Conservation (phyloP, 2,329 filamentous ascomycete species). For the Colletotrichum coccodes region DNA sequence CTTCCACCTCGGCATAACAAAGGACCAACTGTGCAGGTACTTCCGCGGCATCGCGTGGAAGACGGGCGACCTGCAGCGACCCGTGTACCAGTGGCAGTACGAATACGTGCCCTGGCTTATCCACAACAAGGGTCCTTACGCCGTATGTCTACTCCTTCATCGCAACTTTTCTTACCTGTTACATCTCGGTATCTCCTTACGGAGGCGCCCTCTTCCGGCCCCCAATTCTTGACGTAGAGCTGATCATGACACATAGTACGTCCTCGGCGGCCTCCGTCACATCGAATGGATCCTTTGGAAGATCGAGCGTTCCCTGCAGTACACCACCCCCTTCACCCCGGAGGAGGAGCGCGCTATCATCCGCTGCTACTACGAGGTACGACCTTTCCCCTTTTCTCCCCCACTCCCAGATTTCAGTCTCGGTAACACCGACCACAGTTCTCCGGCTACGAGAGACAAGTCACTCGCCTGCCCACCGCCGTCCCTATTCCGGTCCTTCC, state of each 20-base stretch:
- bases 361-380: conserved; percentile 20
- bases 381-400: background rate
- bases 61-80: conserved; percentile 8
- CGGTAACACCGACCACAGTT: conserved; percentile 4
- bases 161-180: background rate
- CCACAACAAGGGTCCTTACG: conserved; percentile 28
- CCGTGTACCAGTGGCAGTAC: conserved; percentile 15
- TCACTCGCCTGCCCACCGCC: background rate
- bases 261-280: conserved; percentile 28
- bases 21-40: conserved; percentile 3
- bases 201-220: no score
- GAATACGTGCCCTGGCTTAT: conserved; percentile 33
- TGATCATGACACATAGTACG: background rate
- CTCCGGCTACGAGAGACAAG: conserved; percentile 6
- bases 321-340: conserved; percentile 9
- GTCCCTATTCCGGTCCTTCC: background rate
- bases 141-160: background rate
- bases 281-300: conserved; percentile 22
- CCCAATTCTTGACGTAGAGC: background rate
- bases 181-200: no score
- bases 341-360: conserved; percentile 19
- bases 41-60: conserved; percentile 21
- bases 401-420: no score
- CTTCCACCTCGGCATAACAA: conserved; percentile 16
- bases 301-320: conserved; percentile 1